These are phyloP conservation scores for Wallacemonas collosoma DNA, from an alignment of 208 protist genomes.

Conservation along the genomic window DNA sequence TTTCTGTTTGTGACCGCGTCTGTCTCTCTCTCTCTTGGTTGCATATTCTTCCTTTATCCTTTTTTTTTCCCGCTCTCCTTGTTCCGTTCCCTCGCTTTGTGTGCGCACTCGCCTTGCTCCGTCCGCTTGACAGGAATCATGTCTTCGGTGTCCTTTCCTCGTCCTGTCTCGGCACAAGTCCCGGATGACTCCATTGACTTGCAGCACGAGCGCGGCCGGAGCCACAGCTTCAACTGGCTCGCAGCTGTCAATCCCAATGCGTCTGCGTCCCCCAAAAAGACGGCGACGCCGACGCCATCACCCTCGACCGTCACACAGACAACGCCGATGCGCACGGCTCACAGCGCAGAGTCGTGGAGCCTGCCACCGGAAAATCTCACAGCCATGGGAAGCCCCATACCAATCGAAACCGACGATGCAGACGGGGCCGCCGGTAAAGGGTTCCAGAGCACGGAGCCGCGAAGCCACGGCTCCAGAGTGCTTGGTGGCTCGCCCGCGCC, in stretches of 20 bases:
- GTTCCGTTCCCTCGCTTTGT: not conserved
- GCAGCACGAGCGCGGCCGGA: not conserved
- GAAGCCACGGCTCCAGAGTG: not conserved
- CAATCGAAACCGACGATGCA: slow-evolving; percentile 30
- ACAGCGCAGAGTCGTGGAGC: slow-evolving; percentile 3
- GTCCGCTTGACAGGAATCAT: not conserved
- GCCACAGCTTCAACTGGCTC: slow-evolving; percentile 10
- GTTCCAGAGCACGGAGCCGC: not conserved
- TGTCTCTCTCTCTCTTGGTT: not conserved
- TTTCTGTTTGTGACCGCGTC: not conserved
- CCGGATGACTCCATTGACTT: slow-evolving; percentile 12
- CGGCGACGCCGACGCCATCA: slow-evolving; percentile 10
- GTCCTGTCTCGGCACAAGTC: not conserved
- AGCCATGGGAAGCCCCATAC: slow-evolving; percentile 38
- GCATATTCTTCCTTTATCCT: not conserved
- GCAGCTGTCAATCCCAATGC: slow-evolving; percentile 11
- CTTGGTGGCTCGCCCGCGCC: not conserved
- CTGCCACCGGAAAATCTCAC: slow-evolving; percentile 19
- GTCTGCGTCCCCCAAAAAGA: slow-evolving; percentile 2
- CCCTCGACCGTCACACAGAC: slow-evolving; percentile 13
- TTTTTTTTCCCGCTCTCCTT: not conserved
- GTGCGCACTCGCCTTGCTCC: not conserved
- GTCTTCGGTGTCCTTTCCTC: slow-evolving; percentile 2
- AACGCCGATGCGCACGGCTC: slow-evolving; percentile 9
- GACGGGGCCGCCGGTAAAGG: slow-evolving; percentile 9